Evolutionary conservation across 164 flowering plant species (phyloP).

Genomic region (Paratinospora sagittata): DNA sequence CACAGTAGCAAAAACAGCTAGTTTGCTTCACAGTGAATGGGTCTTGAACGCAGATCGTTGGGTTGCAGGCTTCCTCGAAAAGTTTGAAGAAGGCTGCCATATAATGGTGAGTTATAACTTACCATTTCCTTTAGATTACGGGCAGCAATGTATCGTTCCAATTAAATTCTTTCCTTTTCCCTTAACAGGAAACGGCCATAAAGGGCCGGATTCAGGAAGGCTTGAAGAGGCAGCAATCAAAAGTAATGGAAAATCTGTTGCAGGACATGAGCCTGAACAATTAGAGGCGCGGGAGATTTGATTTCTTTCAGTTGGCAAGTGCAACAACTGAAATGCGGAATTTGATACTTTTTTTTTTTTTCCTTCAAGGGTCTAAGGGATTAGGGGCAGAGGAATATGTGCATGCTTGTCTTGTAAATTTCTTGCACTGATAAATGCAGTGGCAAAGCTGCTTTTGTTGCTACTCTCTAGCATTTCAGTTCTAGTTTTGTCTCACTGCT

Average conservation of each 20-base stretch:
- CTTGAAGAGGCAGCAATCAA: slow-evolving; percentile 18
- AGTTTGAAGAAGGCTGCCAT: slow-evolving; percentile 86
- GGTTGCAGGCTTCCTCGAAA: slow-evolving; percentile 78
- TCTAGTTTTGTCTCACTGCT: too few species aligned
- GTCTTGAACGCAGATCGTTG: slow-evolving; percentile 83
- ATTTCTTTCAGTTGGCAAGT: too few species aligned
- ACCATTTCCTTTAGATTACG: not conserved
- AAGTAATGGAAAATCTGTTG: not conserved
- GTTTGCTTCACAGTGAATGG: slow-evolving; percentile 61
- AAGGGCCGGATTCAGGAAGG: slow-evolving; percentile 29
- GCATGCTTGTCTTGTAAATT: too few species aligned
- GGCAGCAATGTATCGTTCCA: not conserved
- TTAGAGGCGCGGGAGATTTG: not conserved
- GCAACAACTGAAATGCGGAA: too few species aligned
- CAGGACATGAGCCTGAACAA: not conserved
- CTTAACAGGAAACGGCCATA: slow-evolving; percentile 24
- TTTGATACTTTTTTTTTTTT: too few species aligned
- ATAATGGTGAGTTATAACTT: slow-evolving; percentile 44
- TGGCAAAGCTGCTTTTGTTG: too few species aligned
- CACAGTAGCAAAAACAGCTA: slow-evolving; percentile 67
- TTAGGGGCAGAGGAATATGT: too few species aligned
- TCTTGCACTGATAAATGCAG: too few species aligned
- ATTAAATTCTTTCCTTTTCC: not conserved
- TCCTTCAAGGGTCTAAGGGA: too few species aligned
- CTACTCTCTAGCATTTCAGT: too few species aligned